phyloP scores from a whole-genome alignment of 257 asterid species.

The Nicotiana benthamiana region DNA sequence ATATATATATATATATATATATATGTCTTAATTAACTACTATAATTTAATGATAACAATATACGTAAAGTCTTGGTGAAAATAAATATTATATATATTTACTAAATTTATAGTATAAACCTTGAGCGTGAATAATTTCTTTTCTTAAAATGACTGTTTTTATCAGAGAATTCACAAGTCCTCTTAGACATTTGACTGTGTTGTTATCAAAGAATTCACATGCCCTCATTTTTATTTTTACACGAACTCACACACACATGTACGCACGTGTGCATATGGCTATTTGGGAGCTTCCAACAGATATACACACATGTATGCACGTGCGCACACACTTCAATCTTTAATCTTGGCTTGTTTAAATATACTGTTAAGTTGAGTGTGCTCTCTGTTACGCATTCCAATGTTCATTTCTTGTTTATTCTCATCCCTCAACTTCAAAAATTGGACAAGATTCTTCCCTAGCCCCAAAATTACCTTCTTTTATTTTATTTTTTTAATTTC shows the following conservation, averaged over 20 bases:
- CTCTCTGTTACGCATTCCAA: slow-evolving; percentile 24
- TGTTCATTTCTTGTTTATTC: slow-evolving; percentile 28
- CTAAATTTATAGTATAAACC: no score
- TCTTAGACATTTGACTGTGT: slow-evolving; percentile 11
- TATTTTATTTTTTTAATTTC: background rate
- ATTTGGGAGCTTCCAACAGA: slow-evolving; percentile 47
- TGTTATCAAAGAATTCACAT: slow-evolving; percentile 29
- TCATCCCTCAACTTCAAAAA: background rate
- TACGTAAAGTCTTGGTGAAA: background rate
- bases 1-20: no score
- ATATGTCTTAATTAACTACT: no score
- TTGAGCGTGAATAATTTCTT: no score
- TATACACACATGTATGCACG: slow-evolving; percentile 85
- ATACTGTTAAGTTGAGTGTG: slow-evolving; percentile 12
- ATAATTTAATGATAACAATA: no score
- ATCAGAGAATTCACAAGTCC: background rate
- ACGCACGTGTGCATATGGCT: slow-evolving; percentile 82
- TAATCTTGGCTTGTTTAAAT: slow-evolving; percentile 4
- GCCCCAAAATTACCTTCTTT: background rate
- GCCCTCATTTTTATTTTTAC: slow-evolving; percentile 43
- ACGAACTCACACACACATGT: slow-evolving; percentile 94
- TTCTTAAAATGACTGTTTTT: background rate
- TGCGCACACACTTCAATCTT: slow-evolving; percentile 84
- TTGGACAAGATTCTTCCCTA: background rate
- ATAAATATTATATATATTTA: no score